These are phyloP conservation scores for Scolecobasidium constrictum DNA, from an alignment of 2,329 filamentous ascomycete species.

Conservation along the genomic window DNA sequence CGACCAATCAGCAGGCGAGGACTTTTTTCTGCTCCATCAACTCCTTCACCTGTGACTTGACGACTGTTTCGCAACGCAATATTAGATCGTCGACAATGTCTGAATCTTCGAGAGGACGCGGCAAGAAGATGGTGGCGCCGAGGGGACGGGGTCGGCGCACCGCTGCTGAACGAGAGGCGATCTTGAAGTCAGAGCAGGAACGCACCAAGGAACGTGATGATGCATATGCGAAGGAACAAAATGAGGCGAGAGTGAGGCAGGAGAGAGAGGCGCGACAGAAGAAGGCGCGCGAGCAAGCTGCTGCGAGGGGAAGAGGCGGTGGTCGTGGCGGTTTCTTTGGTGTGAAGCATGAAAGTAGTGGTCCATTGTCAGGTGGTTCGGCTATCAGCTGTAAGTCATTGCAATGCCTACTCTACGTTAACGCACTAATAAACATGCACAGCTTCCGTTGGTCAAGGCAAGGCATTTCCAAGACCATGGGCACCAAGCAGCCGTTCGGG, in stretches of 20 bases:
- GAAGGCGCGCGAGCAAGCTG: background rate
- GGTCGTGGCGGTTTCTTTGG: slow-evolving; percentile 12
- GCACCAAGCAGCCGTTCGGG: slow-evolving; percentile 1
- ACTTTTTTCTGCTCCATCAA: background rate
- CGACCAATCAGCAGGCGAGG: background rate
- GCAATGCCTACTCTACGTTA: background rate
- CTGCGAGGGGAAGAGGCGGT: slow-evolving; percentile 5
- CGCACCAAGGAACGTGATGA: slow-evolving; percentile 2
- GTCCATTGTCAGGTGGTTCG: slow-evolving; percentile 6
- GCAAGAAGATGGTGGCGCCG: slow-evolving; percentile 9
- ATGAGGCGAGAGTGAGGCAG: background rate
- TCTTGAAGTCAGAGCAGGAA: slow-evolving; percentile 1
- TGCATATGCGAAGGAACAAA: background rate
- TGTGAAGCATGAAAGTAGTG: background rate
- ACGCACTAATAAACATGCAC: background rate
- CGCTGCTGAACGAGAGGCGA: slow-evolving; percentile 6
- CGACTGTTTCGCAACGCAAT: no score
- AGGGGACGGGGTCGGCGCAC: slow-evolving; percentile 8
- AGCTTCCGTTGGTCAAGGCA: slow-evolving; percentile 2
- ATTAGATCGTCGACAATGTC: no score
- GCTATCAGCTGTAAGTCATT: background rate
- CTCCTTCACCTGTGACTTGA: no score
- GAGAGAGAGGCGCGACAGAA: slow-evolving; percentile 2
- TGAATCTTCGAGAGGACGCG: slow-evolving; percentile 3
- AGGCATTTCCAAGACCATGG: slow-evolving; percentile 8